These are phyloP conservation scores for Ophiobolus disseminans DNA, from an alignment of 2,329 filamentous ascomycete genomes.

Conservation along the genomic window DNA sequence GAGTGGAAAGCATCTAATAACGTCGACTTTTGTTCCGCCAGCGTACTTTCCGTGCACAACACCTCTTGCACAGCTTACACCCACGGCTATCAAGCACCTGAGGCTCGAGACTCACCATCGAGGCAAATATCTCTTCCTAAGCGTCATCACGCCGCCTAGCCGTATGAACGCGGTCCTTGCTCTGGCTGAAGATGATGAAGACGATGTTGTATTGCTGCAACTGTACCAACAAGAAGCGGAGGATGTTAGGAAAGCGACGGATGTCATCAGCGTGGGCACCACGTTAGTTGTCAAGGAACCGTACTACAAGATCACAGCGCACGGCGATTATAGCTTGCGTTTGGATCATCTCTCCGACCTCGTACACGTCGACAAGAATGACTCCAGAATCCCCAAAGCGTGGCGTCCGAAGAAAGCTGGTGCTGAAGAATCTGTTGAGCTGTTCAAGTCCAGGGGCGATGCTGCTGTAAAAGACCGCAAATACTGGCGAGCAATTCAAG, in stretches of 20 bases:
- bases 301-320: constrained; percentile 53
- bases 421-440: neutral
- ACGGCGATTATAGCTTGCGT: constrained; percentile 53
- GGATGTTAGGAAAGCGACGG: no score
- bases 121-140: constrained; percentile 46
- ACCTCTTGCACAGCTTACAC: constrained; percentile 14
- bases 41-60: constrained; percentile 26
- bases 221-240: constrained; percentile 46
- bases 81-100: constrained; percentile 41
- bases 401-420: constrained; percentile 37
- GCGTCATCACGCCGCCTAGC: constrained; percentile 32
- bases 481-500: neutral
- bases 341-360: constrained; percentile 62
- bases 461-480: neutral
- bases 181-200: constrained; percentile 15
- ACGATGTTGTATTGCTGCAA: constrained; percentile 8
- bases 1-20: constrained; percentile 2
- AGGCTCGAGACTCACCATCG: constrained; percentile 51
- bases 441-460: neutral
- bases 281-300: constrained; percentile 61
- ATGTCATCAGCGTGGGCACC: no score
- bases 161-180: constrained; percentile 13
- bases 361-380: constrained; percentile 43
- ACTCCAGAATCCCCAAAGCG: constrained; percentile 49
- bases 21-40: constrained; percentile 21